Base-by-base conservation (phyloP, 2,329 filamentous ascomycete species). In the Lachnellula hyalina region DNA sequence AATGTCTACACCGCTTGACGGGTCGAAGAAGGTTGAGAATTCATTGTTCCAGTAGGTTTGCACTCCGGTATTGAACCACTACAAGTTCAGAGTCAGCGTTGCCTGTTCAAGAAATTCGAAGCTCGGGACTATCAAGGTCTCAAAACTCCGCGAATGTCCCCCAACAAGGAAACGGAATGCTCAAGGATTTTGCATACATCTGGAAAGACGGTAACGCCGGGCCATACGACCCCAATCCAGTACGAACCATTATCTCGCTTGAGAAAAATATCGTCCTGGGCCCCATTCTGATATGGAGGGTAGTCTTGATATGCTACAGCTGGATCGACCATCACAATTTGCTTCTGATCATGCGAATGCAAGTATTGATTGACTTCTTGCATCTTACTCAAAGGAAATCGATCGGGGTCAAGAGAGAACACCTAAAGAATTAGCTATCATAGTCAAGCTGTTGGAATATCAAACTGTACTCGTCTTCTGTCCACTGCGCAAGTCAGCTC, bases 271-370 rank as follows among this genome's bases (percentile, higher is more conserved):
- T 71, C 77, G 28, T 75, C 65, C 5, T 77, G 71, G 3, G 75
- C 70, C 2, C 82, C 83, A 44, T 75, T 72, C 44, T 80, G 71
- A 65, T 80, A 85, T 1, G 80, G 71, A 2, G 66, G 60, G 61
- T 83, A 84, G 59, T 82, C 47, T 53, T 64, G 71, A 56, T 79
- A 78, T 36, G 79, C 75, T 17, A 78, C 75, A 1, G 83, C 82
- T 2, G 86, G 86, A 61, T 94, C 89, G 1, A 93, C 86, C 83
- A 94, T 94, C 47, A 92, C 73, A 32, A 90, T 79, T 60, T 89
- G 89, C 47, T 87, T 79, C 67, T 90, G 87, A 42, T 87, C 71
- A 53, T 83, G 78, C 6, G 72, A 68, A 64, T 91, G 87, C 0
- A 94, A 77, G 21, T 86, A 81, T 36, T 79, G 74, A 21, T 87